Base-by-base conservation (phyloP, 805 yeast species). In the Sugiyamaella lignohabitans region DNA sequence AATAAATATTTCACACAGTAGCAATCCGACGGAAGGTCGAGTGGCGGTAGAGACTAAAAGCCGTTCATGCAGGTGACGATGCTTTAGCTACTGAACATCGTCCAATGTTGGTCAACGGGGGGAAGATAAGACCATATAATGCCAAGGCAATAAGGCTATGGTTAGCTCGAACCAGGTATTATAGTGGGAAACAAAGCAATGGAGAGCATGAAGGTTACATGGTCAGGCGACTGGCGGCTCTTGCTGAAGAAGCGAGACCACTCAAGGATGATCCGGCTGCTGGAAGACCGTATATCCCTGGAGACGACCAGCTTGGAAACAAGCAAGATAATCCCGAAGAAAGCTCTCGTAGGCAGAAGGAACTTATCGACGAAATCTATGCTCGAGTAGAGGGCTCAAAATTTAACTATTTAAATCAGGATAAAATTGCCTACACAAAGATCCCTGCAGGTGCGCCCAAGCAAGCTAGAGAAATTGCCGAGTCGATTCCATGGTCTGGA, bases 401-500 rank as follows among this genome's bases (percentile, higher is more conserved):
- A 27, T 78, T 67, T 52, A 68, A 73, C 16, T 51, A 60, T 16
- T 54, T 64, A 24, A 57, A 73, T 51, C 76, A 73, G 45, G 57
- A 58, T 10, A 67, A 68, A 6, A 63, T 78, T 4, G 71, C 71
- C 4, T 58, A 63, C 3, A 55, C 72, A 4, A 70, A 66, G 40
- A 49, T 78, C 16, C 80, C 82, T 0, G 38, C 50, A 0, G 66
- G 65, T 52, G 77, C 78, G 0, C 66, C 69, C 16, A 71, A 70
- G 43, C 73, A 69, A 10, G 54, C 73, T 1, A 61, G 65, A 40
- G 79, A 75, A 1, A 61, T 71, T 6, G 87, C 87, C 1, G 57
- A 65, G 47, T 55, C 76, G 0, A 52, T 51, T 20, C 82, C 82
- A 0, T 82, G 88, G 88, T 67, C 65, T 0, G 88, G 88, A 0